Evolutionary conservation across 352 stramenopile species (phyloP), one percentile per base, ranked within the genome.

Genomic region (Phytophthora agathidicida): DNA sequence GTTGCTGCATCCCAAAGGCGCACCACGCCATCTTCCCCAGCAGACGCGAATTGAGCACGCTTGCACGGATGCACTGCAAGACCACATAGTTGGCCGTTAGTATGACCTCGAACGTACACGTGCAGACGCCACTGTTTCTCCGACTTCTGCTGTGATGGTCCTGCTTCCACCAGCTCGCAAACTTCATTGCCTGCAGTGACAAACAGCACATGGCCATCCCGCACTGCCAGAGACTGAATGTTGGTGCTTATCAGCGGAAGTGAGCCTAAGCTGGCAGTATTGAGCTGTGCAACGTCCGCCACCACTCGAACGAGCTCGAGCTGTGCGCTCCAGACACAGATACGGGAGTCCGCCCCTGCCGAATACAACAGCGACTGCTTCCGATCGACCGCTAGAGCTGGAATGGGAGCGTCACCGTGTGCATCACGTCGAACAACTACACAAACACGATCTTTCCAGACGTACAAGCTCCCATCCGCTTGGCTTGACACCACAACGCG

Each of bases 181-280:
- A 98, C 76, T 38, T 97, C 88, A 20, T 84, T 84, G 8, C 79
- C 88, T 49, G 72, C 75, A 1, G 91, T 98, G 11, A 84, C 85
- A 9, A 98, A 75, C 3, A 98, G 48, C 13, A 97, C 54, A 22
- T 88, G 88, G 1, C 65, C 73, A 31, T 91, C 75, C 7, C 80
- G 80, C 3, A 86, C 69, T 0, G 64, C 68, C 5, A 94, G 43
- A 7, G 79, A 88, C 39, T 88, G 83, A 33, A 92, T 58, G 13
- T 50, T 59, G 3, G 57, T 76, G 30, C 46, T 83, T 26, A 41
- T 77, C 1, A 78, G 75, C 19, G 41, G 49, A 5, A 61, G 23
- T 0, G 26, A 39, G 8, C 38, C 32, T 45, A 20, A 32, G 27
- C 22, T 19, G 3, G 7, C 26, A 22, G 32, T 33, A 13, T 71